Evolutionary conservation across 306 rosid genomes (phyloP).

Genomic region (Cucurbita ficifolia): DNA sequence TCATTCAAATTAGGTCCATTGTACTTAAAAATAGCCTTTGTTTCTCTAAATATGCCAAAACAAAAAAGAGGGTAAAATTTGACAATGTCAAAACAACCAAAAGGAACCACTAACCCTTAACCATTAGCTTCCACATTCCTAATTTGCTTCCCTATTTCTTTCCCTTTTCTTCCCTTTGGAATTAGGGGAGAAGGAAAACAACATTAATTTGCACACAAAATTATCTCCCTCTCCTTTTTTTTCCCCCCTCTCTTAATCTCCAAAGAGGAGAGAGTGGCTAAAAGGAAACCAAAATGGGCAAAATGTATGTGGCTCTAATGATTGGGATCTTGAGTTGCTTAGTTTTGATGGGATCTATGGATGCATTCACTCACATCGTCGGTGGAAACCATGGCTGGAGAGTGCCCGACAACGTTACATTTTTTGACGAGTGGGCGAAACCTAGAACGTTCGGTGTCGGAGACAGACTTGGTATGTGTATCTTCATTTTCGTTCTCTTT

Average conservation of each 20-base stretch:
- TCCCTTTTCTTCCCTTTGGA: background rate
- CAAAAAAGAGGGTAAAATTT: background rate
- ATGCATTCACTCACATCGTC: slow-evolving; percentile 37
- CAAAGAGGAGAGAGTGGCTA: background rate
- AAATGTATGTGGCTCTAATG: slow-evolving; percentile 14
- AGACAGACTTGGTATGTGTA: slow-evolving; percentile 39
- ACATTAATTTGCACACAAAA: background rate
- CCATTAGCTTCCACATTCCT: background rate
- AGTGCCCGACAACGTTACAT: slow-evolving; percentile 19
- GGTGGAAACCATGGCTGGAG: slow-evolving; percentile 61
- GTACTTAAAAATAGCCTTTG: background rate
- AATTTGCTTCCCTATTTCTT: background rate
- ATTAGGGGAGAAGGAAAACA: background rate
- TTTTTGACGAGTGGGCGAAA: slow-evolving; percentile 36
- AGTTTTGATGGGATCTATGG: slow-evolving; percentile 14
- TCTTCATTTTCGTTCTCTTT: background rate
- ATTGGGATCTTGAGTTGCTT: slow-evolving; percentile 4
- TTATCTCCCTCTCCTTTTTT: background rate
- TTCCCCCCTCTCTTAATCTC: background rate
- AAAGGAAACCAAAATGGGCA: slow-evolving; percentile 15
- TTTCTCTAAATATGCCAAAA: background rate
- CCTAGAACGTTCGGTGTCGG: slow-evolving; percentile 42
- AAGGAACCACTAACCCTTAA: background rate
- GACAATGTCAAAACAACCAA: background rate
- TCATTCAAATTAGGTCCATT: too few relatives aligned